Evolutionary conservation across 2,329 filamentous ascomycete species (phyloP).

Genomic region (Zymoseptoria pseudotritici): DNA sequence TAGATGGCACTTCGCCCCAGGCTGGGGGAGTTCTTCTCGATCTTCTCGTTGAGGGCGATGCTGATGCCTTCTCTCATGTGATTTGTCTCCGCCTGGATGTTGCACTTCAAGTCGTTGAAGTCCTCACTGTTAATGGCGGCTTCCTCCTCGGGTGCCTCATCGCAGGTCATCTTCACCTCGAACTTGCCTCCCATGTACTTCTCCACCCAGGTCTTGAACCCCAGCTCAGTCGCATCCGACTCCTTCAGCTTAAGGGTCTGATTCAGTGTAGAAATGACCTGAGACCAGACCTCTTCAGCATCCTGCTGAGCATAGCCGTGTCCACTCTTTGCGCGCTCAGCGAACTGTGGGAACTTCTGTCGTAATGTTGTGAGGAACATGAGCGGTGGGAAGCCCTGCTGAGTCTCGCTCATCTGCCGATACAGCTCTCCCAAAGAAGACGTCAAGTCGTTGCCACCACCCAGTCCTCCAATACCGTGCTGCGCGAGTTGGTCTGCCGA

Average conservation of each 20-base stretch:
- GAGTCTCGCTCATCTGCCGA: constrained; percentile 81
- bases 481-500: constrained; percentile 33
- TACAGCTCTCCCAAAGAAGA: constrained; percentile 74
- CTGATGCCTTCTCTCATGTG: constrained; percentile 84
- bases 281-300: constrained; percentile 96
- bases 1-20: constrained; percentile 75
- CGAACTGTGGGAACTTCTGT: constrained; percentile 80
- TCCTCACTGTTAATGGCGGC: constrained; percentile 59
- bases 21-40: constrained; percentile 78
- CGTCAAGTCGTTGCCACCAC: constrained; percentile 62
- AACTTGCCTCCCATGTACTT: constrained; percentile 84
- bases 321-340: constrained; percentile 74
- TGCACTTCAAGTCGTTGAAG: constrained; percentile 92
- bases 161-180: constrained; percentile 69
- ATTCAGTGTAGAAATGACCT: constrained; percentile 77
- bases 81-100: constrained; percentile 81
- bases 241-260: constrained; percentile 66
- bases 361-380: constrained; percentile 77
- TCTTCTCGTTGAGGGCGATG: constrained; percentile 73
- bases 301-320: constrained; percentile 94
- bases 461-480: constrained; percentile 52
- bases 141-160: constrained; percentile 74
- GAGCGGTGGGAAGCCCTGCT: constrained; percentile 75
- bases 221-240: constrained; percentile 41
- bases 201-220: constrained; percentile 63